Evolutionary conservation across 371 early-diverging fungal genomes (phyloP).

Genomic region (Rhizopus microsporus): DNA sequence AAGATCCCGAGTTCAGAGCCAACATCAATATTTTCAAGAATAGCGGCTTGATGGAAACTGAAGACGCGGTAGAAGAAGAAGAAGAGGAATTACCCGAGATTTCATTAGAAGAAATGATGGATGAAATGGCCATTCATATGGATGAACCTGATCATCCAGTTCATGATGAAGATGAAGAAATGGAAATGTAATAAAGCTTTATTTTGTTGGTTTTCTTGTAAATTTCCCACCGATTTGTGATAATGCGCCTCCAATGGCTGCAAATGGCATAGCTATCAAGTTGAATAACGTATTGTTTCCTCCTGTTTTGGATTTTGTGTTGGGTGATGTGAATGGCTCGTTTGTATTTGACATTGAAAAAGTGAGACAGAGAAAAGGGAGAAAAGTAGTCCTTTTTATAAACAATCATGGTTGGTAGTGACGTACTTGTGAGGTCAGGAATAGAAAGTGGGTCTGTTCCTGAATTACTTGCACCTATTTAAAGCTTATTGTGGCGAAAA

Average conservation of each 20-base stretch:
- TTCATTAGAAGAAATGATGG: conserved; percentile 86
- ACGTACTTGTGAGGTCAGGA: too few species aligned
- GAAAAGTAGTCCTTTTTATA: not conserved
- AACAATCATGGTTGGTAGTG: too few species aligned
- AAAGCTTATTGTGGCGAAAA: too few species aligned
- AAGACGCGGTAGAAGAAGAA: conserved; percentile 48
- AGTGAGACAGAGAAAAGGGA: conserved; percentile 4
- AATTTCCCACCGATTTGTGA: conserved; percentile 25
- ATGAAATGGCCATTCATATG: conserved; percentile 75
- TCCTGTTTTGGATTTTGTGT: conserved; percentile 7
- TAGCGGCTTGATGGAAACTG: conserved; percentile 28
- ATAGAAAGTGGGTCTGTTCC: too few species aligned
- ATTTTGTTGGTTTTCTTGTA: conserved; percentile 6
- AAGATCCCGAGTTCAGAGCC: conserved; percentile 93
- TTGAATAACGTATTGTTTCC: conserved; percentile 13
- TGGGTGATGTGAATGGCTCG: conserved; percentile 23
- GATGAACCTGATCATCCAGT: conserved; percentile 53
- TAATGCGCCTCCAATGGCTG: conserved; percentile 26
- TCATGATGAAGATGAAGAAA: conserved; percentile 45
- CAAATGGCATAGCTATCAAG: conserved; percentile 17
- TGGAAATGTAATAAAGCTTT: conserved; percentile 22
- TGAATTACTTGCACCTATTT: too few species aligned
- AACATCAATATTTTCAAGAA: conserved; percentile 91
- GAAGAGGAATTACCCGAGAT: conserved; percentile 90
- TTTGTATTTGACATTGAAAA: conserved; percentile 15